phyloP scores from a whole-genome alignment of 1,139 yeast genomes.

The Blastobotrys persicus region DNA sequence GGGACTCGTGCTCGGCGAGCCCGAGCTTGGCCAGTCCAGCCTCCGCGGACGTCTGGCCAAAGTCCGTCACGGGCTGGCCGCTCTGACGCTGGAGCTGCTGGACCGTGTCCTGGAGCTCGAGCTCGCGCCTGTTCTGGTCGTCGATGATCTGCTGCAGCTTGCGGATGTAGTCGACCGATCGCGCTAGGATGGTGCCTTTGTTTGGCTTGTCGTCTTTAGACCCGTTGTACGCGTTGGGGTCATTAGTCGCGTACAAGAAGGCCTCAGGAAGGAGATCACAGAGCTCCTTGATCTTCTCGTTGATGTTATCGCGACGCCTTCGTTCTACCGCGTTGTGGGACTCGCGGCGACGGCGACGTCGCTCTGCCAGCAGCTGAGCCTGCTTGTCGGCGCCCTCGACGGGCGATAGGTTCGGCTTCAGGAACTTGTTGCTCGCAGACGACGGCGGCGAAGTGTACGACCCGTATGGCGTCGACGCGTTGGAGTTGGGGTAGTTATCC shows the following conservation, averaged over 20 bases:
- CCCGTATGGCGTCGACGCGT: slow-evolving; percentile 27
- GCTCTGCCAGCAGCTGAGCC: slow-evolving; percentile 29
- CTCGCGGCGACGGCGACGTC: slow-evolving; percentile 45
- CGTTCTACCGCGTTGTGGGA: slow-evolving; percentile 51
- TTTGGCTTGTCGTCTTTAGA: slow-evolving; percentile 89
- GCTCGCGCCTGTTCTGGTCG: slow-evolving; percentile 63
- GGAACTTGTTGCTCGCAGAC: slow-evolving; percentile 12
- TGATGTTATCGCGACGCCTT: slow-evolving; percentile 81
- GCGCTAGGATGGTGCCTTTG: slow-evolving; percentile 84
- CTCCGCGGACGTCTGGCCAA: slow-evolving; percentile 78
- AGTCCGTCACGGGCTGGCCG: slow-evolving; percentile 46
- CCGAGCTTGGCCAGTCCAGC: slow-evolving; percentile 53
- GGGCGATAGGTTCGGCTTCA: slow-evolving; percentile 16
- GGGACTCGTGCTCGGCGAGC: slow-evolving; percentile 13
- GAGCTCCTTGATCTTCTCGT: slow-evolving; percentile 83
- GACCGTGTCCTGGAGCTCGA: slow-evolving; percentile 63
- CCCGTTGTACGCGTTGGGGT: slow-evolving; percentile 39
- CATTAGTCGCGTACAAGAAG: slow-evolving; percentile 42
- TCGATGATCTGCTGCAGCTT: slow-evolving; percentile 74
- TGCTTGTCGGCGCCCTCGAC: slow-evolving; percentile 25
- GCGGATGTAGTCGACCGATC: slow-evolving; percentile 81
- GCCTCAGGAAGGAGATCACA: slow-evolving; percentile 65
- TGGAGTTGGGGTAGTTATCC: slow-evolving; percentile 19
- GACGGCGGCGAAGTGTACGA: slow-evolving; percentile 19
- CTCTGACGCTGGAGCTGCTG: slow-evolving; percentile 50